These are phyloP conservation scores for Mycosarcoma maydis DNA, from an alignment of 1,284 basidiomycete species.

Conservation along the genomic window DNA sequence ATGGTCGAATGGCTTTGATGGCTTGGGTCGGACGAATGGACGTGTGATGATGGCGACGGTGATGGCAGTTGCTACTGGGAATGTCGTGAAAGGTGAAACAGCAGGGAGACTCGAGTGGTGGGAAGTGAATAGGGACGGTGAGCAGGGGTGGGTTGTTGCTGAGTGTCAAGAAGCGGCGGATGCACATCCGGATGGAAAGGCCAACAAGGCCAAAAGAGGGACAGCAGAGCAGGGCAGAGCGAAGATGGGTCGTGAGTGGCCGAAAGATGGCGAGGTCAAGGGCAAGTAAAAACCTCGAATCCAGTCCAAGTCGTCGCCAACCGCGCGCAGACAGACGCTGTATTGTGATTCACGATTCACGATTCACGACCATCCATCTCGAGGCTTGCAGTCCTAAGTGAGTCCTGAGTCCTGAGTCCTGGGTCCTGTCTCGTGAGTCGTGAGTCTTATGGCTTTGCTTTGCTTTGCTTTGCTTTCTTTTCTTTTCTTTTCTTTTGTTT, in stretches of 20 bases:
- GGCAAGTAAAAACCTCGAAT: conserved; percentile 4
- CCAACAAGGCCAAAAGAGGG: conserved; percentile 1
- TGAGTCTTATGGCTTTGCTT: too few species aligned
- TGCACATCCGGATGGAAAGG: not conserved
- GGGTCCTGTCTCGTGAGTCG: too few species aligned
- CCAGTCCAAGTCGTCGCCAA: not conserved
- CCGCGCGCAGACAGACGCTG: too few species aligned
- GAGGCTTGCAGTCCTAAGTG: too few species aligned
- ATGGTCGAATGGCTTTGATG: too few species aligned
- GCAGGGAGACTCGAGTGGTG: not conserved
- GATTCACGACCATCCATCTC: too few species aligned
- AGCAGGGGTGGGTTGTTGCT: conserved; percentile 1
- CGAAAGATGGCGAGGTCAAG: not conserved
- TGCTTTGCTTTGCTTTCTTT: too few species aligned
- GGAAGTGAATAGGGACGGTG: conserved; percentile 23
- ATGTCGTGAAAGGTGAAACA: not conserved
- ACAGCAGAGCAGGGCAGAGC: not conserved
- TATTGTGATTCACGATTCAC: too few species aligned
- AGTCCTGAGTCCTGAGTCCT: too few species aligned
- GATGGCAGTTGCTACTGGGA: not conserved
- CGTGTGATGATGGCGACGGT: conserved; percentile 1
- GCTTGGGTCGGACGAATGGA: not conserved
- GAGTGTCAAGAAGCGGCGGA: conserved; percentile 1
- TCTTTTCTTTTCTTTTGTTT: too few species aligned
- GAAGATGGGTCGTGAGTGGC: not conserved